A percentile compares a stretch with the other conserved stretches of the same genome.
phyloP scores from a whole-genome alignment of 225 moss, liverwort and hornwort genomes.

The Rhytidiadelphus loreus region DNA sequence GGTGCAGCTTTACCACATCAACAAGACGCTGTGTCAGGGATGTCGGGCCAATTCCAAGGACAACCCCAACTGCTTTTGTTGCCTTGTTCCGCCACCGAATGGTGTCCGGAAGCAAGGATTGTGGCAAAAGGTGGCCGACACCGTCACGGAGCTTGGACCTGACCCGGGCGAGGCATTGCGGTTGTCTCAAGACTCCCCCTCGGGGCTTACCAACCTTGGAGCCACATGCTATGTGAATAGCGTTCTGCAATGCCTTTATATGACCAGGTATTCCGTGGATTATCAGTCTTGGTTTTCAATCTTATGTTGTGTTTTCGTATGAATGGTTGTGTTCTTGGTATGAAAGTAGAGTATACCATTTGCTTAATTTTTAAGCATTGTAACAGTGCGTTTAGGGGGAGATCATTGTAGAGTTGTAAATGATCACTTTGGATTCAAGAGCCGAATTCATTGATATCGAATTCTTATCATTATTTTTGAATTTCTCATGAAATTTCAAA shows the following conservation, averaged over 20 bases:
- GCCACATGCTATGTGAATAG: slow-evolving; percentile 99
- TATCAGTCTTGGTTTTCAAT: not conserved
- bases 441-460: not conserved
- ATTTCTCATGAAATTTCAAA: not conserved
- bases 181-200: slow-evolving; percentile 54
- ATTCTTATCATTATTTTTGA: not conserved
- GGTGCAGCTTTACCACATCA: slow-evolving; percentile 68
- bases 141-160: slow-evolving; percentile 79
- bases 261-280: slow-evolving; percentile 42
- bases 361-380: not conserved
- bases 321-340: not conserved
- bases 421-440: not conserved
- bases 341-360: not conserved
- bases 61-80: slow-evolving; percentile 94
- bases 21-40: slow-evolving; percentile 79
- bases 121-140: slow-evolving; percentile 89
- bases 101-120: slow-evolving; percentile 87
- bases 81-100: slow-evolving; percentile 77
- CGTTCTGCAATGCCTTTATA: slow-evolving; percentile 90
- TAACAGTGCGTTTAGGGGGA: not conserved
- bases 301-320: not conserved
- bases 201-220: slow-evolving; percentile 92
- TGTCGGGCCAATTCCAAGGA: slow-evolving; percentile 89
- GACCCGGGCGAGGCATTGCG: slow-evolving; percentile 87
- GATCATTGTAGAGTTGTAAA: not conserved